Conservation (phyloP, 805 yeast genomes). For the Torulaspora gathmanii region DNA sequence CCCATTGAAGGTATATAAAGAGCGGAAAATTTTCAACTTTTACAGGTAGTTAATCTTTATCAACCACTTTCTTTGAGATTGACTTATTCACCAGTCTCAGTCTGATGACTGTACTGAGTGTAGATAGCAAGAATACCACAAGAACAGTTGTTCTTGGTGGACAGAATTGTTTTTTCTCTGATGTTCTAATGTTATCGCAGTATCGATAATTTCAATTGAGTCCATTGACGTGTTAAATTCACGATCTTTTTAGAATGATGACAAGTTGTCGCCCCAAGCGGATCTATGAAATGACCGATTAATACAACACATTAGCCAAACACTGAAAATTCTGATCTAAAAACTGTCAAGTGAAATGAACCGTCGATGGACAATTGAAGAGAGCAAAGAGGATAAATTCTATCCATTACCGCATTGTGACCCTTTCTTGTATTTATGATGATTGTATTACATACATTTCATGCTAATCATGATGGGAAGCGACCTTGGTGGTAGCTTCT, state of each 20-base stretch:
- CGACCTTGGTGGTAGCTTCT: background rate
- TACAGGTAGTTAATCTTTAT: background rate
- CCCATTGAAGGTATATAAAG: background rate
- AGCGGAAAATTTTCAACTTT: background rate
- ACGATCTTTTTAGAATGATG: constrained; percentile 25
- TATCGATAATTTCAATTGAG: background rate
- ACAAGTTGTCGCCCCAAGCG: constrained; percentile 43
- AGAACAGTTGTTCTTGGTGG: constrained; percentile 24
- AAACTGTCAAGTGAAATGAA: constrained; percentile 3
- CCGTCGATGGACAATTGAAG: background rate
- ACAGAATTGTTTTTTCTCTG: constrained; percentile 7
- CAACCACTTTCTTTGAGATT: background rate
- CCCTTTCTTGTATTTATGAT: constrained; percentile 8
- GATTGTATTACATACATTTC: constrained; percentile 23
- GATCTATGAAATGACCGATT: constrained; percentile 34
- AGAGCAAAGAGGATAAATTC: background rate
- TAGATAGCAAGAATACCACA: background rate
- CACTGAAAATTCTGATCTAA: constrained; percentile 39
- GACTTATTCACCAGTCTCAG: background rate
- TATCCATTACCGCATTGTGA: background rate
- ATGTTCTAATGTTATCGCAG: background rate
- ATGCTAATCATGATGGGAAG: constrained; percentile 36
- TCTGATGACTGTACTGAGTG: background rate
- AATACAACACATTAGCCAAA: constrained; percentile 34
- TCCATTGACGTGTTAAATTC: background rate